A percentile compares a stretch with the other conserved stretches of the same genome.
phyloP scores from a whole-genome alignment of 169 alveolate species.

The Theileria luwenshuni region DNA sequence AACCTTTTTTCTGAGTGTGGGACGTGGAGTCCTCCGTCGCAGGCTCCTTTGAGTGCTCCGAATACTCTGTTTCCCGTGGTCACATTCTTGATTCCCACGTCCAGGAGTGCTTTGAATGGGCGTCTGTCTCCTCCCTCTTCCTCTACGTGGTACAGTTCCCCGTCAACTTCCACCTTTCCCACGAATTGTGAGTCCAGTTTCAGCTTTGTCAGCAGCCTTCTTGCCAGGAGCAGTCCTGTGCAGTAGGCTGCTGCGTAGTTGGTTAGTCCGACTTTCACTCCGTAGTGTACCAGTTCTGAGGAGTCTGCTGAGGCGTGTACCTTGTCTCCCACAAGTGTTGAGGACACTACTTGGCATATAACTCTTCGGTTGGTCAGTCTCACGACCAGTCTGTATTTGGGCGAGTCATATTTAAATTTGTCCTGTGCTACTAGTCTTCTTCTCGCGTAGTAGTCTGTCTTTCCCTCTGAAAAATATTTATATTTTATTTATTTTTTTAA shows the following conservation, averaged over 20 bases:
- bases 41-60: constrained; percentile 99
- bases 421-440: constrained; percentile 96
- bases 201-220: constrained; percentile 94
- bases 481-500: not conserved
- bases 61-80: constrained; percentile 99
- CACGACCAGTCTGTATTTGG: constrained; percentile 98
- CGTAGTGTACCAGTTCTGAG: constrained; percentile 94
- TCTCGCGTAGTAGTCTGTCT: constrained; percentile 99
- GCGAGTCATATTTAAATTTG: constrained; percentile 98
- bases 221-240: constrained; percentile 96
- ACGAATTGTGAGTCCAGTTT: constrained; percentile 89
- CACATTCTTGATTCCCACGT: constrained; percentile 98
- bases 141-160: constrained; percentile 95
- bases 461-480: constrained; percentile 89
- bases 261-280: constrained; percentile 97
- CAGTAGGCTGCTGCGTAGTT: constrained; percentile 99
- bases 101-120: constrained; percentile 98
- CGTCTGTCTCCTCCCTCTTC: constrained; percentile 92
- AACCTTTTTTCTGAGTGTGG: constrained; percentile 99
- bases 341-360: constrained; percentile 95
- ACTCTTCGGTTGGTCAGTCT: constrained; percentile 93
- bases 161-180: constrained; percentile 94
- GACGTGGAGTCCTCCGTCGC: constrained; percentile 99
- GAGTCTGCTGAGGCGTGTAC: constrained; percentile 96
- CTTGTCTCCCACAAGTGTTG: constrained; percentile 97